Base-by-base conservation (phyloP, 306 rosid genomes). In the Abrus pulchellus region DNA sequence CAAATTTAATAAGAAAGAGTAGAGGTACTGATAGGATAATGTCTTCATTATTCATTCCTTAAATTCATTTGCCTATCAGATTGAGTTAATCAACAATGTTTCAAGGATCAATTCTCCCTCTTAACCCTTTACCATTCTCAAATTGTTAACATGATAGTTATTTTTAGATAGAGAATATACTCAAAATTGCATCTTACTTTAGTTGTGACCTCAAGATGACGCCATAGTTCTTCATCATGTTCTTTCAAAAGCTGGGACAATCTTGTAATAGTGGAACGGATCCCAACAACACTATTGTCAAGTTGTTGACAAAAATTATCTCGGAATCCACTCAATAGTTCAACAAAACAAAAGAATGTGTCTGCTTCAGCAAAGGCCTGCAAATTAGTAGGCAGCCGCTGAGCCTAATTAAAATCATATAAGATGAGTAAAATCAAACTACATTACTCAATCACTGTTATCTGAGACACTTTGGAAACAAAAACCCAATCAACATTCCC, bases 171-270 rank as follows among this genome's bases (percentile, higher is more conserved):
- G 60, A 77, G 52, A 44, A 43, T 14, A 70, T 28, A 52, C 32
- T 44, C 72, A 70, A 66, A 83, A 44, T 36, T 38, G 48, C 11
- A 4, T 50, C 89, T 85, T 89, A 93, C 99, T 83, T 94, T 91
- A 59, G 99, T 94, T 34, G 95, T 90, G 87, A 93, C 74, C 86
- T 95, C 99, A 80, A 95, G 99, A 89, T 93, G 99, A 82, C 99
- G 98, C 99, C 98, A 91, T 50, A 95, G 89, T 84, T 94, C 99
- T 85, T 94, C 97, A 78, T 94, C 99, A 20, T 94, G 97, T 83
- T 93, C 93, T 87, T 85, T 93, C 81, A 94, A 87, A 86, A 93
- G 97, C 79, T 93, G 92, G 64, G 99, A 94, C 86, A 94, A 84
- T 77, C 84, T 92, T 75, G 94, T 81, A 76, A 94, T 90, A 10